Conservation (phyloP, 352 stramenopile genomes). For the Phytopythium sindhum region DNA sequence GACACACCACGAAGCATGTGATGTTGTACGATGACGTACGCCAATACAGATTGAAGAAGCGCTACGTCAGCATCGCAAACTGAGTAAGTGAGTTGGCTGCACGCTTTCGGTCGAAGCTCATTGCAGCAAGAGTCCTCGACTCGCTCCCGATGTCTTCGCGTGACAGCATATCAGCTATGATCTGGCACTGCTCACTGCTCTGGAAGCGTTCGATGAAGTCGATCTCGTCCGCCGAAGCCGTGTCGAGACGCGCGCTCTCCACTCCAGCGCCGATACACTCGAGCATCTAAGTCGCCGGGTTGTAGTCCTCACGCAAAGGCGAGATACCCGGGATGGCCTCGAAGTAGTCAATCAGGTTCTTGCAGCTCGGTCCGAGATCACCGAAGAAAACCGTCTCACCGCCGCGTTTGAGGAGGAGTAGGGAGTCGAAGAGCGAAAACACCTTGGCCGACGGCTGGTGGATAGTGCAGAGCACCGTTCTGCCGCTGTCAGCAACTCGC, state of each 20-base stretch:
- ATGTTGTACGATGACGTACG: conserved; percentile 77
- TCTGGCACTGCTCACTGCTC: conserved; percentile 6
- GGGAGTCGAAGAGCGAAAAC: conserved; percentile 65
- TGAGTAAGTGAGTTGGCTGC: conserved; percentile 11
- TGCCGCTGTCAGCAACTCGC: conserved; percentile 54
- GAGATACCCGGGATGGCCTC: conserved; percentile 14
- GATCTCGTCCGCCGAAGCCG: neutral
- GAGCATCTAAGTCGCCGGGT: conserved; percentile 79
- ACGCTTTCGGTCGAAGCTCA: conserved; percentile 16
- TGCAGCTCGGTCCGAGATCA: conserved; percentile 15
- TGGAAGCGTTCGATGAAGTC: conserved; percentile 20
- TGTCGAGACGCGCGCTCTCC: conserved; percentile 3
- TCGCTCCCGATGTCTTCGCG: conserved; percentile 8
- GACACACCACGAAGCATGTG: conserved; percentile 40
- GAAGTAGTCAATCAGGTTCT: conserved; percentile 36
- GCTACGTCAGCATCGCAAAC: conserved; percentile 2
- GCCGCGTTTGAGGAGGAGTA: conserved; percentile 26
- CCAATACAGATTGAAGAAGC: conserved; percentile 50
- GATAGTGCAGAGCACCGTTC: conserved; percentile 83
- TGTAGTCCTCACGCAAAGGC: conserved; percentile 30
- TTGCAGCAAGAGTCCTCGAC: neutral
- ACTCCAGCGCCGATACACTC: conserved; percentile 24
- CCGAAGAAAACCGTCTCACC: conserved; percentile 25
- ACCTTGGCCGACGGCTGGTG: conserved; percentile 82
- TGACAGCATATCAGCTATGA: conserved; percentile 8